A percentile compares a stretch with the other conserved stretches of the same genome.
Conservation (phyloP, 371 early-diverging fungal species). For the Zychaea mexicana region DNA sequence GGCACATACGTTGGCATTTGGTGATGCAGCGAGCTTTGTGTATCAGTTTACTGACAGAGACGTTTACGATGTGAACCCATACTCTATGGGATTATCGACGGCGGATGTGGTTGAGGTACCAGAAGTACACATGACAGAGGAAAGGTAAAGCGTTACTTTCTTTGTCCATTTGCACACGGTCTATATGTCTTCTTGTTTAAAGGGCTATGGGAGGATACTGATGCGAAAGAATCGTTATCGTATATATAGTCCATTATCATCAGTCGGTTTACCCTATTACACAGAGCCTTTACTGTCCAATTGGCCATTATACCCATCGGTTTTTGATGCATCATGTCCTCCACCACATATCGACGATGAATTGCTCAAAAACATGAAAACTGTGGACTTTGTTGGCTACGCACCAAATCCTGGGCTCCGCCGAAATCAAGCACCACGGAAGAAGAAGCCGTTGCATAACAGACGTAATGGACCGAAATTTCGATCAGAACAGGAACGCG, state of each 20-base stretch:
- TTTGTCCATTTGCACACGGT: neutral
- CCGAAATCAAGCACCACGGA: constrained; percentile 76
- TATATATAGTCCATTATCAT: constrained; percentile 62
- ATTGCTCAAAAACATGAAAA: constrained; percentile 77
- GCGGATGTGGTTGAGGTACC: constrained; percentile 56
- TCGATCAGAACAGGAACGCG: constrained; percentile 81
- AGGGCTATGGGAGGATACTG: too few relatives aligned
- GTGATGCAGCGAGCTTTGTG: constrained; percentile 69
- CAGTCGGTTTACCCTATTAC: constrained; percentile 83
- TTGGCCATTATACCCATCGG: constrained; percentile 63
- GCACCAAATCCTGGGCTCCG: constrained; percentile 82
- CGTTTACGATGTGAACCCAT: constrained; percentile 66
- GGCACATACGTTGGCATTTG: constrained; percentile 75
- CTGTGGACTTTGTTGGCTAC: constrained; percentile 90
- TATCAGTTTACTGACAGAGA: constrained; percentile 72
- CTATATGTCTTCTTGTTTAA: too few relatives aligned
- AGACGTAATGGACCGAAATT: constrained; percentile 78
- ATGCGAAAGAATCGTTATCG: too few relatives aligned
- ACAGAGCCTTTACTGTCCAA: constrained; percentile 73
- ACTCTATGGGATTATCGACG: constrained; percentile 65
- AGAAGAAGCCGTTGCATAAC: constrained; percentile 32
- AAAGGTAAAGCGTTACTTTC: constrained; percentile 32
- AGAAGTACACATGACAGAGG: constrained; percentile 55
- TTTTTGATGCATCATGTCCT: constrained; percentile 71
- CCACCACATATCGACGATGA: constrained; percentile 73